Percentiles rank a stretch among this genome's conserved stretches.
These are phyloP conservation scores for Colletotrichum karsti DNA, from an alignment of 2,329 filamentous ascomycete genomes.

Conservation along the genomic window DNA sequence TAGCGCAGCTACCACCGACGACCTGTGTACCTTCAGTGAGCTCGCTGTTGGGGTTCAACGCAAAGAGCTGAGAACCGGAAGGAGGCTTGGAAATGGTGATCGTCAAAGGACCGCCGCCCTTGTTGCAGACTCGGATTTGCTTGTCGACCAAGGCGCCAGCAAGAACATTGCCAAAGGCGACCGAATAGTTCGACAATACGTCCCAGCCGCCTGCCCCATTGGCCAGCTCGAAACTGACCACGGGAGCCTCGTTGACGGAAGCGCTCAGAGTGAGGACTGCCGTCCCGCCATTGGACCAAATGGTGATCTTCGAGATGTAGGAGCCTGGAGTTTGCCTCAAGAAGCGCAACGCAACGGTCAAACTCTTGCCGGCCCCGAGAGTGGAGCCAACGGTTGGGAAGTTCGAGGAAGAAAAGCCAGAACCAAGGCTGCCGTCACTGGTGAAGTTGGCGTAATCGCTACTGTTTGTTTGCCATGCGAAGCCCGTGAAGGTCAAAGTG, in stretches of 20 bases:
- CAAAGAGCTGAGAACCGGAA: slow-evolving; percentile 39
- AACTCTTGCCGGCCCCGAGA: slow-evolving; percentile 38
- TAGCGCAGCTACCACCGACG: slow-evolving; percentile 37
- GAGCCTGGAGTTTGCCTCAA: slow-evolving; percentile 38
- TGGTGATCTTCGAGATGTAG: slow-evolving; percentile 42
- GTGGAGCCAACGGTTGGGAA: slow-evolving; percentile 40
- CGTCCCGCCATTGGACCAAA: slow-evolving; percentile 45
- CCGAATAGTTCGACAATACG: slow-evolving; percentile 21
- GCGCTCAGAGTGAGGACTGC: slow-evolving; percentile 41
- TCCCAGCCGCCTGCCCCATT: slow-evolving; percentile 42
- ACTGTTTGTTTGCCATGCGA: slow-evolving; percentile 40
- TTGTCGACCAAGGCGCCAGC: slow-evolving; percentile 37
- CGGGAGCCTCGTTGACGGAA: slow-evolving; percentile 41
- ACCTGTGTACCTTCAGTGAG: slow-evolving; percentile 44
- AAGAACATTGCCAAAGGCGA: slow-evolving; percentile 43
- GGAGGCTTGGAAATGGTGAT: slow-evolving; percentile 49
- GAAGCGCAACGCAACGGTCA: slow-evolving; percentile 44
- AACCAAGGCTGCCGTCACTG: slow-evolving; percentile 37
- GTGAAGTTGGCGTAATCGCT: slow-evolving; percentile 42
- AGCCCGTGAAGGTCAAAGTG: slow-evolving; percentile 43
- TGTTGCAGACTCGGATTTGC: slow-evolving; percentile 45
- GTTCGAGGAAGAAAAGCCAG: slow-evolving; percentile 38
- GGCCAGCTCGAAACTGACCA: slow-evolving; percentile 43
- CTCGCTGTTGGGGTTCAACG: slow-evolving; percentile 40
- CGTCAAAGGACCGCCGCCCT: slow-evolving; percentile 43